Evolutionary conservation across 148 eudicot genomes (phyloP), one percentile per base, ranked within the genome.

Genomic region (Euryodendron excelsum): DNA sequence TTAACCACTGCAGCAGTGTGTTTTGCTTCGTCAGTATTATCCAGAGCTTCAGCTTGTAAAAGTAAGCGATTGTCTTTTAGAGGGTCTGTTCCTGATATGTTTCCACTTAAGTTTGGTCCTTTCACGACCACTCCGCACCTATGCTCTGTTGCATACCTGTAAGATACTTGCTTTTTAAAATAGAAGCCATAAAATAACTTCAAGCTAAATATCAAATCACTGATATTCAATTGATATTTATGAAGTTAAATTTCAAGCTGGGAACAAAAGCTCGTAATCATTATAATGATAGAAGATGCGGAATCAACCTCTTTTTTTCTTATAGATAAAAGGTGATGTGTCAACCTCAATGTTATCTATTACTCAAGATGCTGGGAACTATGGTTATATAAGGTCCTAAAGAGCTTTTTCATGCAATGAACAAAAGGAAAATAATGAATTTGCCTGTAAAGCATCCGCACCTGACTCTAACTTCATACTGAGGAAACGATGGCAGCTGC

Each of bases 101-200:
- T 93, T 78, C 98, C 99, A 82, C 97, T 96, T 80, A 96, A 82
- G 63, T 78, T 92, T 65, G 98, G 99, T 63, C 99, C 99, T 85
- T 93, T 96, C 76, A 96, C 94, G 47, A 96, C 98, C 56, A 96
- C 99, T 70, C 99, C 99, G 79, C 98, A 96, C 86, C 99, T 91
- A 82, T 96, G 99, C 86, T 96, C 98, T 36, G 99, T 96, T 18
- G 99, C 99, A 88, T 96, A 96, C 90, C 99, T 96, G 80, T 73
- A 78, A 58, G 41, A 74, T 41, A 62, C 77, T 60, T 56, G 36
- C 11, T n/a, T 47, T 0, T 11, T 61, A 76, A 63, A 65, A 48
- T 28, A 47, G 4, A 76, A 25, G 1, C 17, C 52, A 48, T 30
- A 52, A n/a, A n/a, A 3, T 59, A n/a, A 74, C 52, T 52, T 37